phyloP scores from a whole-genome alignment of 208 protist species.

The Crithidia sp. region DNA sequence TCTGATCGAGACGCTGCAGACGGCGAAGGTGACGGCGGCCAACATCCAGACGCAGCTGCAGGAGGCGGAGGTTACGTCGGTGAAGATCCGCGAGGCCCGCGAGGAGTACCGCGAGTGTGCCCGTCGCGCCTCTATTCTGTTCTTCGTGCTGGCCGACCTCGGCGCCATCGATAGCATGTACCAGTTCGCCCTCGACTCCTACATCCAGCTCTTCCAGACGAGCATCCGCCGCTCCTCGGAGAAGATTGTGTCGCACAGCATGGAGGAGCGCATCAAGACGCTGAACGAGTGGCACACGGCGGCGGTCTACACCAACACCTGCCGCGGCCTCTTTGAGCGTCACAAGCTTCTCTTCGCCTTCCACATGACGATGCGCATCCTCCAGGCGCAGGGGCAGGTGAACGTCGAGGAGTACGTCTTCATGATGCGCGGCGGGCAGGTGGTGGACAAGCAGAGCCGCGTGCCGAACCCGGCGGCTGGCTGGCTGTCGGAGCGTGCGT shows the following conservation, averaged over 20 bases:
- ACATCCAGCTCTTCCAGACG: constrained; percentile 96
- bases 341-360: constrained; percentile 99
- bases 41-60: constrained; percentile 95
- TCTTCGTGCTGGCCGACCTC: constrained; percentile 98
- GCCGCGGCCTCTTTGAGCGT: constrained; percentile 98
- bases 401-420: constrained; percentile 98
- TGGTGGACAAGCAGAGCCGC: constrained; percentile 94
- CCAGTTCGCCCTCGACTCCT: constrained; percentile 98
- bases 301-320: constrained; percentile 98
- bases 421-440: constrained; percentile 96
- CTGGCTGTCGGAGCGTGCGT: constrained; percentile 96
- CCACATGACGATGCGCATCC: constrained; percentile 98
- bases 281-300: constrained; percentile 98
- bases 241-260: constrained; percentile 84
- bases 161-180: constrained; percentile 98
- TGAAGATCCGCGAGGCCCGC: constrained; percentile 96
- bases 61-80: constrained; percentile 93
- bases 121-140: constrained; percentile 95
- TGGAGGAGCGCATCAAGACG: constrained; percentile 93
- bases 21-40: constrained; percentile 96
- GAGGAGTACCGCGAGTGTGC: constrained; percentile 97
- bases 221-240: constrained; percentile 95
- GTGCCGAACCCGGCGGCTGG: constrained; percentile 94
- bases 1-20: constrained; percentile 97
- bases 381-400: constrained; percentile 90